Evolutionary conservation across 352 stramenopile genomes (phyloP).

Genomic region (Pythium rishiriense): DNA sequence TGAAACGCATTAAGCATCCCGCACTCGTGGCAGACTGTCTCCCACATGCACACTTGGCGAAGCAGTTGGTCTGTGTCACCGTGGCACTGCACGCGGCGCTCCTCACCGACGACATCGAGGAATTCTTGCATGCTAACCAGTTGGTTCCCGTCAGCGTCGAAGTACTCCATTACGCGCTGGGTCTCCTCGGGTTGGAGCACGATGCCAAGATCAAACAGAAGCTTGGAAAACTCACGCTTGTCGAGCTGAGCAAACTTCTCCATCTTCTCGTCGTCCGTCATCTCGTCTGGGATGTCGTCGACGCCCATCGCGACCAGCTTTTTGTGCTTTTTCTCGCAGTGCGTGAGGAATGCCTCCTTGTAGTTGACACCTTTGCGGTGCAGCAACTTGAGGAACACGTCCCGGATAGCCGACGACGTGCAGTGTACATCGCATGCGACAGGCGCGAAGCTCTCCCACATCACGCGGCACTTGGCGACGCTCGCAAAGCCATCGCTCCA

Average conservation of each 20-base stretch:
- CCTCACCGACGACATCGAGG: constrained; percentile 78
- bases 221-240: constrained; percentile 48
- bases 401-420: constrained; percentile 80
- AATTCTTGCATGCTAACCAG: constrained; percentile 81
- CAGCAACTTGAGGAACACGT: constrained; percentile 91
- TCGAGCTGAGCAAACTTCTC: constrained; percentile 51
- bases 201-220: constrained; percentile 76
- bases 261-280: constrained; percentile 68
- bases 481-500: constrained; percentile 75
- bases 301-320: constrained; percentile 50
- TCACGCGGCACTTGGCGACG: constrained; percentile 52
- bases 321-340: constrained; percentile 62
- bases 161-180: constrained; percentile 84
- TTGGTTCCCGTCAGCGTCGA: constrained; percentile 72
- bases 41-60: constrained; percentile 89
- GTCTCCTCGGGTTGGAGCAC: constrained; percentile 79
- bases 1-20: constrained; percentile 91
- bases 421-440: constrained; percentile 89
- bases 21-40: constrained; percentile 90
- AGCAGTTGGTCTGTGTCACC: constrained; percentile 78
- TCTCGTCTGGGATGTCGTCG: constrained; percentile 60
- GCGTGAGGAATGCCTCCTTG: constrained; percentile 69
- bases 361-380: constrained; percentile 89
- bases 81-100: constrained; percentile 56
- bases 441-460: constrained; percentile 88